phyloP scores from a whole-genome alignment of 352 stramenopile species.

The Pythium monospermum region DNA sequence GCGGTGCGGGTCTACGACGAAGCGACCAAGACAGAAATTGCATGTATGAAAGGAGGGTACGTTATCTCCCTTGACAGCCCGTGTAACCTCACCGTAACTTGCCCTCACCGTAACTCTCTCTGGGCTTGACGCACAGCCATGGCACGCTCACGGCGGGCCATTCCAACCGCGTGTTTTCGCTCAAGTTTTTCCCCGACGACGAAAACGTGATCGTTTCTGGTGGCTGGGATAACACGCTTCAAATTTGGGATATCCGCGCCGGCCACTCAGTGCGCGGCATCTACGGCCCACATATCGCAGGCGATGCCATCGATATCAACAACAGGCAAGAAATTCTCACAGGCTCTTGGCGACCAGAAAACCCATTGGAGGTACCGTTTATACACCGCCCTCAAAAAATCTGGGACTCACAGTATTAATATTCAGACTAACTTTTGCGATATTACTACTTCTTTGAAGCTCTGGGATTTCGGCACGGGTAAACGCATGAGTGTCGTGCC shows the following conservation, averaged over 20 bases:
- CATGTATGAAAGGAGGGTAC: slow-evolving; percentile 61
- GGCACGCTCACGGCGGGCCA: slow-evolving; percentile 74
- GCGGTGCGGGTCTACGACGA: slow-evolving; percentile 89
- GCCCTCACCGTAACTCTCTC: not conserved
- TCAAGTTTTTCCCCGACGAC: slow-evolving; percentile 83
- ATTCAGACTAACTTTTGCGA: not conserved
- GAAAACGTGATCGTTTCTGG: slow-evolving; percentile 83
- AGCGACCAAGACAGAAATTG: slow-evolving; percentile 75
- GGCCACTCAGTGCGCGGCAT: slow-evolving; percentile 87
- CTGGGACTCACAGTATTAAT: not conserved
- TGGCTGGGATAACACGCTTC: slow-evolving; percentile 91
- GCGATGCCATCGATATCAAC: slow-evolving; percentile 77
- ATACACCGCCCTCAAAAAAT: not conserved
- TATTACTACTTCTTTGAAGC: slow-evolving; percentile 1
- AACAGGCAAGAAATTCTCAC: slow-evolving; percentile 75
- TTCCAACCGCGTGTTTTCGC: slow-evolving; percentile 90
- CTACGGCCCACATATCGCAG: slow-evolving; percentile 88
- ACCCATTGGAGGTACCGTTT: slow-evolving; percentile 59
- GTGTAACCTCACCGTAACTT: not conserved
- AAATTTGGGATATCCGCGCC: slow-evolving; percentile 89
- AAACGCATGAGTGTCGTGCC: slow-evolving; percentile 71
- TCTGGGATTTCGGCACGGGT: slow-evolving; percentile 88
- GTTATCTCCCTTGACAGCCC: not conserved
- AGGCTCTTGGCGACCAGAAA: slow-evolving; percentile 88
- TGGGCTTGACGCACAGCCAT: too few species aligned